These are phyloP conservation scores for Gossypium schwendimanii DNA, from an alignment of 441 rosid genomes.

Conservation along the genomic window DNA sequence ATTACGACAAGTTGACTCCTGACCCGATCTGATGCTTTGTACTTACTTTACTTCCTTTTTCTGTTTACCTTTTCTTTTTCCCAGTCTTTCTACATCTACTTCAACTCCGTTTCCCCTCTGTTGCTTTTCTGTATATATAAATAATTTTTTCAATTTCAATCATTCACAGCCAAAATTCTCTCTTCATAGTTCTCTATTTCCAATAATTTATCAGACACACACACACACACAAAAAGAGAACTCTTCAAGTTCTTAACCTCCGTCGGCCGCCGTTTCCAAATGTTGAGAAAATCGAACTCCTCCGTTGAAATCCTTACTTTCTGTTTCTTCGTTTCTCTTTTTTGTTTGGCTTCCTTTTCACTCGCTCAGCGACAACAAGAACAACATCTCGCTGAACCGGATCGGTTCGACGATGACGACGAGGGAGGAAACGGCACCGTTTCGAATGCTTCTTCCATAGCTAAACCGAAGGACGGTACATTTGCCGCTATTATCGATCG, in stretches of 20 bases:
- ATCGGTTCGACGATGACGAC: constrained; percentile 5
- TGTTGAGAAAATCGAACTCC: constrained; percentile 2
- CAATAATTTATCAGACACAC: background rate
- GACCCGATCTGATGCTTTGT: background rate
- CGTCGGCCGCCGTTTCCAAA: constrained; percentile 5
- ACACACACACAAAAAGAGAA: background rate
- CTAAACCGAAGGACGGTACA: constrained; percentile 69
- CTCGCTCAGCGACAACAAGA: constrained; percentile 7
- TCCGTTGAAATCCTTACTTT: background rate
- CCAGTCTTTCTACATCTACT: background rate
- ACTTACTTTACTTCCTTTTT: background rate
- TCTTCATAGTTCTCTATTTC: background rate
- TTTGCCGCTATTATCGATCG: constrained; percentile 92
- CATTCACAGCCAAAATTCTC: background rate
- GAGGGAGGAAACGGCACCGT: constrained; percentile 15
- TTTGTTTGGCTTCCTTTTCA: constrained; percentile 8
- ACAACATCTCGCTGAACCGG: constrained; percentile 6
- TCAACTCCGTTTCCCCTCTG: background rate
- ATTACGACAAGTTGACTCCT: constrained; percentile 11
- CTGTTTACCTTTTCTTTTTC: background rate
- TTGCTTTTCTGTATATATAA: background rate
- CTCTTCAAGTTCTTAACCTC: background rate
- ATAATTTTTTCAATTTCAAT: background rate
- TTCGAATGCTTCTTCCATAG: constrained; percentile 33
- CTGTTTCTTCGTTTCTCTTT: background rate